phyloP scores from a whole-genome alignment of 257 asterid genomes.

The Solanum chmielewskii region DNA sequence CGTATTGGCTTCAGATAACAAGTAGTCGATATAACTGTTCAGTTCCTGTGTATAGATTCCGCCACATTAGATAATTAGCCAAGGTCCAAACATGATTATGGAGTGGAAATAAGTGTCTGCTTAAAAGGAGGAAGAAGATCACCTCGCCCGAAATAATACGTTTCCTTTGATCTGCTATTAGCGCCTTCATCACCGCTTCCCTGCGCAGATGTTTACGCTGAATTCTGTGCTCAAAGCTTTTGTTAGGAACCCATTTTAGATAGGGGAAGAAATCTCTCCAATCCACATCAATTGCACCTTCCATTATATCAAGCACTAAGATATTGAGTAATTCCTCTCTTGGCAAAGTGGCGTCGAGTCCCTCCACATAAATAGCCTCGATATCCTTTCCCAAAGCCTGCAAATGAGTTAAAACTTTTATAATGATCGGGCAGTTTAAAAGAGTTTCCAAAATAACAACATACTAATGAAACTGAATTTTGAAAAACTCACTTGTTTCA shows the following conservation, averaged over 20 bases:
- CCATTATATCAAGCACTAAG: slow-evolving; percentile 61
- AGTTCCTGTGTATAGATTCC: slow-evolving; percentile 30
- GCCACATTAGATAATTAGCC: neutral
- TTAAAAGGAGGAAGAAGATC: neutral
- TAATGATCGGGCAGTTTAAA: neutral
- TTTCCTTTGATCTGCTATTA: slow-evolving; percentile 38
- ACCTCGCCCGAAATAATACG: slow-evolving; percentile 69
- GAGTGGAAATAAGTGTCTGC: neutral
- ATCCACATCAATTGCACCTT: slow-evolving; percentile 87
- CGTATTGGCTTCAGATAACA: slow-evolving; percentile 49
- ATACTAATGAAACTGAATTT: neutral
- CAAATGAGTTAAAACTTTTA: neutral
- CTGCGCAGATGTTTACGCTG: slow-evolving; percentile 28
- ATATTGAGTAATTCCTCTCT: slow-evolving; percentile 45
- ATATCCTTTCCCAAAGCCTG: slow-evolving; percentile 70
- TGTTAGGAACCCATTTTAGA: slow-evolving; percentile 78
- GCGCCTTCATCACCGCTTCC: slow-evolving; percentile 59
- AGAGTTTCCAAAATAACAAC: neutral
- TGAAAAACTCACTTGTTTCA: slow-evolving; percentile 50
- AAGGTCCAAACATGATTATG: neutral
- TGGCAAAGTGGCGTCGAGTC: slow-evolving; percentile 36
- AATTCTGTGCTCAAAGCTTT: slow-evolving; percentile 38
- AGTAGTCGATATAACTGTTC: slow-evolving; percentile 50
- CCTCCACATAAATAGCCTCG: slow-evolving; percentile 49
- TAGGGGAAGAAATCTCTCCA: slow-evolving; percentile 96